Evolutionary conservation across 129 eudicot genomes (phyloP), one percentile per base, ranked within the genome.

Genomic region (Flaveria linearis): DNA sequence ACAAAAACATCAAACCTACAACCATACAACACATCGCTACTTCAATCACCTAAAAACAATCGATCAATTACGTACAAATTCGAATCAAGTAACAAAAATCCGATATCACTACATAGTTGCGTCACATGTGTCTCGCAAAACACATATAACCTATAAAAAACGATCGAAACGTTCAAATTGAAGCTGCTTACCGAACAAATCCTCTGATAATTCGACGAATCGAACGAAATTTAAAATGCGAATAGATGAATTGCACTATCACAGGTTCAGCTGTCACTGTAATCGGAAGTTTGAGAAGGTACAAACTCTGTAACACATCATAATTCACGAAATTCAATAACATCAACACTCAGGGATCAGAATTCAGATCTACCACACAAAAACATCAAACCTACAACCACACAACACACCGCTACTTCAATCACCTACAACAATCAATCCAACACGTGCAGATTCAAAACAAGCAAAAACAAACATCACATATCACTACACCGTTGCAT

Each of bases 311-410:
- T 50, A 50, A 71, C 62, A 51, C 17, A 17, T 36, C 47, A 62
- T 65, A 2, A 73, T 18, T 42, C 23, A 39, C 55, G 22, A 62
- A 62, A 26, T 51, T 62, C 20, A 11, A 74, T 47, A 62, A 46
- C 18, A 41, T 46, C 62, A 75, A 47, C 62, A 47, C 30, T 20
- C 22, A 20, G 22, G 22, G 22, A 20, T 49, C 25, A 23, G 1
- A 39, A 22, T 22, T 75, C 36, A 76, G 73, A 76, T 76, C 80
- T 47, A 65, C 69, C 79, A 75, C 36, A 49, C 61, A 23, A 11
- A 39, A 74, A 46, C 60, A n/a, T 75, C 33, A 47, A 75, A 47
- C 60, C 12, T 28, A 64, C 60, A 25, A 43, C 9, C 56, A 72
- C 36, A 57, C 42, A 1, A 60, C 61, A 74, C 26, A 58, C 58